Base-by-base conservation (phyloP, 1,284 basidiomycete genomes). In the Rhizoctonia solani region DNA sequence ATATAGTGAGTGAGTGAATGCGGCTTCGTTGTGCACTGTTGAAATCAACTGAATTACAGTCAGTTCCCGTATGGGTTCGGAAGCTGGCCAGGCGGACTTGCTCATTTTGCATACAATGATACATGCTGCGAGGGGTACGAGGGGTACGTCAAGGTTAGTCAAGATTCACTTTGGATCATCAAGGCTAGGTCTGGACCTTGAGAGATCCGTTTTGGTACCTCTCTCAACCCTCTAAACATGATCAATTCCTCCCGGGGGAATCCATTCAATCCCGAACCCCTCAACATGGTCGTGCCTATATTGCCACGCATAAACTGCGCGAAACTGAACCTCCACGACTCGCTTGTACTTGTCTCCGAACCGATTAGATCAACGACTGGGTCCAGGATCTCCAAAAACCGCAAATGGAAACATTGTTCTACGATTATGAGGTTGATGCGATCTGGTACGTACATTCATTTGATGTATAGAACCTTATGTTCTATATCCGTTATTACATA, bases 371-470 rank as follows among this genome's bases (percentile, higher is more conserved):
- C 34, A 73, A 75, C 0, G 83, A 86, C 71, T 86, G 81, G 65
- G 41, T 86, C 23, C 73, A 79, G n/a, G 83, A 85, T 68, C 69
- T 86, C 21, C 83, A 82, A 71, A 74, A 80, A 25, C 81, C 82
- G 0, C 85, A 86, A 58, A 86, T 86, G 83, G 68, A 81, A 2
- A 80, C 81, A 13, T 76, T 86, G 2, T 81, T 81, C 0, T 72
- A 79, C 19, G 77, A 78, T 16, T 85, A 86, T 54, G 80, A 78
- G 37, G 79, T 79, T 0, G 83, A 86, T 67, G 83, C 85, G 52
- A 81, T 85, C 83, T 58, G 55, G 55, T 58, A 8, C 6, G 82
- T 81, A 56, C 25, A 75, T 58, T 21, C 23, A n/a, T n/a, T n/a
- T n/a, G n/a, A n/a, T n/a, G n/a, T n/a, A n/a, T n/a, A n/a, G n/a